phyloP scores from a whole-genome alignment of 2,329 filamentous ascomycete species.

The Hymenotorrendiella dingleyae region DNA sequence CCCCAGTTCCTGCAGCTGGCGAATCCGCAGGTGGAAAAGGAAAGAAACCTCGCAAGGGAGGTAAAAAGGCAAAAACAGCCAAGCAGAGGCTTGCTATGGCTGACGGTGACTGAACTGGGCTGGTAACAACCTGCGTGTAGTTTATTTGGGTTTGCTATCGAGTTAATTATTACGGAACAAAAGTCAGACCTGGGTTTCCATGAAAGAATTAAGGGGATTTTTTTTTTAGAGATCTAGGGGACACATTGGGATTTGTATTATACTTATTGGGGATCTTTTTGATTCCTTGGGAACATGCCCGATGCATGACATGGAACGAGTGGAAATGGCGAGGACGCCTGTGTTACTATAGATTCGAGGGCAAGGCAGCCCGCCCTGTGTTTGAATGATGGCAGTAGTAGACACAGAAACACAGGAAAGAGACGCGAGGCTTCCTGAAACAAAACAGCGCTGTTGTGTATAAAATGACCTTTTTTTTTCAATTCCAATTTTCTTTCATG shows the following conservation, averaged over 20 bases:
- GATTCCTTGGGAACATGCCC: too few relatives aligned
- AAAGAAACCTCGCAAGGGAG: slow-evolving; percentile 48
- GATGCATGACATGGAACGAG: too few relatives aligned
- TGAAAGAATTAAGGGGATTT: too few relatives aligned
- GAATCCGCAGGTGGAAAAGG: slow-evolving; percentile 43
- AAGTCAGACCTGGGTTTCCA: too few relatives aligned
- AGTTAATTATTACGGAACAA: too few relatives aligned
- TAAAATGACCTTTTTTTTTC: too few relatives aligned
- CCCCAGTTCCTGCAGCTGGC: slow-evolving; percentile 51
- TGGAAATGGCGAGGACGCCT: too few relatives aligned
- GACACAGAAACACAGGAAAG: too few relatives aligned
- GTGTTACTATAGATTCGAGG: slow-evolving; percentile 11
- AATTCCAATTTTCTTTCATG: too few relatives aligned
- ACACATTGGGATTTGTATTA: slow-evolving; percentile 8
- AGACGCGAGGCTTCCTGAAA: too few relatives aligned
- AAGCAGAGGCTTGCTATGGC: slow-evolving; percentile 65
- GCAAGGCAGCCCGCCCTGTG: background rate
- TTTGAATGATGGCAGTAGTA: too few relatives aligned
- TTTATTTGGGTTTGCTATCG: background rate
- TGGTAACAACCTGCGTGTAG: slow-evolving; percentile 1
- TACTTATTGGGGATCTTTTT: slow-evolving; percentile 4
- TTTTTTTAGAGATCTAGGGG: slow-evolving; percentile 4
- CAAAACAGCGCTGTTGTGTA: too few relatives aligned
- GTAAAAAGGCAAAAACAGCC: slow-evolving; percentile 62
- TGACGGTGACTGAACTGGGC: slow-evolving; percentile 44